These are phyloP conservation scores for Malbranchea zuffiana DNA, from an alignment of 2,329 filamentous ascomycete species.

Conservation along the genomic window DNA sequence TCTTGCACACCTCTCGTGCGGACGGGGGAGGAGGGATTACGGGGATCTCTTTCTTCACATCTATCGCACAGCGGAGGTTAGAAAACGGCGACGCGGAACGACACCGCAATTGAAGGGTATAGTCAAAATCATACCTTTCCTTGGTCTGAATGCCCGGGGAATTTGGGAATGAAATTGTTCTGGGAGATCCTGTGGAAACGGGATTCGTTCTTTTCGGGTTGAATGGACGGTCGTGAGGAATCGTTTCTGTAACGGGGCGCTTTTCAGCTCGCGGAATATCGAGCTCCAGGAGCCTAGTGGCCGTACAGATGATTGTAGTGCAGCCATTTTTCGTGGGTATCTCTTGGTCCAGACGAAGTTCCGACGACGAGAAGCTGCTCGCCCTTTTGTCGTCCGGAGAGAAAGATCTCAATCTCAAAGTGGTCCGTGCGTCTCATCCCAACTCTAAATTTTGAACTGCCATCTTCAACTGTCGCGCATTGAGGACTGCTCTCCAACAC, in stretches of 20 bases:
- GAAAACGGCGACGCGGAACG: background rate
- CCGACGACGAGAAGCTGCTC: constrained; percentile 8
- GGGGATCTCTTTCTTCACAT: constrained; percentile 42
- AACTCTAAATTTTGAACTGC: constrained; percentile 4
- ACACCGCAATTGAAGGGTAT: background rate
- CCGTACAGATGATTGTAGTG: constrained; percentile 47
- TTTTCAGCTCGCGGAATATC: constrained; percentile 45
- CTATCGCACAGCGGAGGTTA: constrained; percentile 19
- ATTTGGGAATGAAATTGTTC: constrained; percentile 34
- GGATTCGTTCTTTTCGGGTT: constrained; percentile 30
- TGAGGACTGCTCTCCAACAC: no score
- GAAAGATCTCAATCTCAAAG: constrained; percentile 7
- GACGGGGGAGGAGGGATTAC: constrained; percentile 46
- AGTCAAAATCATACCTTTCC: constrained; percentile 23
- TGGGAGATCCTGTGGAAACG: constrained; percentile 34
- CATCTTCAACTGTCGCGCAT: no score
- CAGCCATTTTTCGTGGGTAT: constrained; percentile 40
- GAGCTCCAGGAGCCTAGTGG: constrained; percentile 61
- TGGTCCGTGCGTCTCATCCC: constrained; percentile 12
- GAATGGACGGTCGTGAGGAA: constrained; percentile 42
- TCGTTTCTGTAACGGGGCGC: constrained; percentile 38
- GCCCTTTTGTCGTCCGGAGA: background rate
- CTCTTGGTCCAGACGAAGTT: constrained; percentile 12
- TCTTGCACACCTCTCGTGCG: constrained; percentile 39
- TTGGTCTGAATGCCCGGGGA: constrained; percentile 29